Base-by-base conservation (phyloP, 1,139 yeast genomes). In the Candida tropicalis region DNA sequence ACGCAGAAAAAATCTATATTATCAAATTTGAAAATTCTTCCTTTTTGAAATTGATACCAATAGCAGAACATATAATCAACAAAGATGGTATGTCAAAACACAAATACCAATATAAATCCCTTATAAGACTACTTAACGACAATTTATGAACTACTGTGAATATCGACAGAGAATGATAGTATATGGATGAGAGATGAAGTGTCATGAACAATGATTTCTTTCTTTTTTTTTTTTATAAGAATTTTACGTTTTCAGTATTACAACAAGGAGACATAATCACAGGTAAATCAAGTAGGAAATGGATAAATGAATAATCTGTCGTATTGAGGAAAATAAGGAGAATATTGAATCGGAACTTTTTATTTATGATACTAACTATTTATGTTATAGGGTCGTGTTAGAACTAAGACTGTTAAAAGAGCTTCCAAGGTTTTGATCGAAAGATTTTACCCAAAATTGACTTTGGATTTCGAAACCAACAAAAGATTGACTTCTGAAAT, bases 361-460 rank as follows among this genome's bases (percentile, higher is more conserved):
- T 25, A 7, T 25, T 25, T 13, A 25, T 16, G 45, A 54, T 64
- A 62, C 69, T 68, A 68, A 68, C 71, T 46, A 25, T 34, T 23
- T n/a, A 18, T 13, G 7, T 29, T 28, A 25, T 65, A 87, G 96
- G 96, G 96, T 84, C 89, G 96, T 77, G 96, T 88, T 84, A 87
- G 96, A 86, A 95, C 99, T 68, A 95, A 95, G 87, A 95, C 99
- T 79, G 98, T 95, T 79, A 95, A 93, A 90, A 90, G 99, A 84
- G 98, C 99, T 79, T 87, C 99, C 71, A 95, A 95, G 87, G 96
- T 91, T 75, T 84, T 95, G 80, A 95, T 95, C 75, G 99, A 95
- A 86, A 90, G 96, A 75, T 93, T 91, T 88, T 95, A 95, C 86
- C 99, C 99, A 77, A 93, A 95, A 84, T 90, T 95, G 79, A 93